Base-by-base conservation (phyloP, 2,329 filamentous ascomycete species). In the Huntiella abstrusa region DNA sequence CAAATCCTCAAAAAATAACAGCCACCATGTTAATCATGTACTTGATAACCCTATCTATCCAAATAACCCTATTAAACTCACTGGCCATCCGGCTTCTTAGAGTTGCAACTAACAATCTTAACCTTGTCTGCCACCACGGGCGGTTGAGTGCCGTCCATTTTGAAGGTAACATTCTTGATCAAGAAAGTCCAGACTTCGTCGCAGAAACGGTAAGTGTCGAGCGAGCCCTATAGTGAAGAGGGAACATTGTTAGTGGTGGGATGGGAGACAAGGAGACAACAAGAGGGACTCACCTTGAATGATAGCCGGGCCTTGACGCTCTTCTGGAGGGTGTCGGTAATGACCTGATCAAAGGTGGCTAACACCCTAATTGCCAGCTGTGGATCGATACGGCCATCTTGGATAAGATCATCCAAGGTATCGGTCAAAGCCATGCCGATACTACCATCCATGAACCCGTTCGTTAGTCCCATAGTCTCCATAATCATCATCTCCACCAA, bases 141-240 rank as follows among this genome's bases (percentile, higher is more conserved):
- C 51, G 77, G 73, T 12, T 39, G 19, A 54, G 71, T 71, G 45
- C 81, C 84, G 55, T 96, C 88, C 67, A 96, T 80, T 67, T 98
- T 98, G 68, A 98, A 96, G n/a, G 80, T 86, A 47, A 96, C 87
- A 54, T 96, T 91, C 65, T 95, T 95, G 64, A 98, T 93, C 49
- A 98, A 74, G 62, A 98, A 98, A 1, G 91, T 98, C 91, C 91
- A 98, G 49, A 98, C 91, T 66, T 98, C 91, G 64, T 98, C 91
- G 68, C 91, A 98, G 72, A 98, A 98, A 55, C 91, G 82, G 68
- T 98, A 98, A 12, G 91, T 96, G 61, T 96, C 87, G 52, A 98
- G 78, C 59, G 92, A 91, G 41, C 91, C 91, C 88, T 95, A 22
- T 35, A 19, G 34, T 8, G 22, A 15, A 8, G 41, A 43, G 41